Conservation (phyloP, 2,329 filamentous ascomycete species). For the Canariomyces notabilis region DNA sequence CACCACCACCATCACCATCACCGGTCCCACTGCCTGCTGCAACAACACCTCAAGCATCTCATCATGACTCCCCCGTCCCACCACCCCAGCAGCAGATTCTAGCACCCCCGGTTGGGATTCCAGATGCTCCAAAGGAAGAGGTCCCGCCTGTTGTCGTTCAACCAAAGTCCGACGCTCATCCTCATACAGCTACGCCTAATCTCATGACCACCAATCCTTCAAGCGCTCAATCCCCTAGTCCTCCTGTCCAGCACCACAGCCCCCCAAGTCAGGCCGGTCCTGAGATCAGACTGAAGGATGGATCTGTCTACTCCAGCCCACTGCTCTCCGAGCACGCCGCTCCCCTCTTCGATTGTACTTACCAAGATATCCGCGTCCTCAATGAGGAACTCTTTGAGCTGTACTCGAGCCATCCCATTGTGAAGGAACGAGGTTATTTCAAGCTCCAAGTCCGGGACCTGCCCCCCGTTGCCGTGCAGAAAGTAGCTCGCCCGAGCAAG, state of each 20-base stretch:
- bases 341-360: slow-evolving; percentile 24
- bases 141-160: not conserved
- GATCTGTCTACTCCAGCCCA: slow-evolving; percentile 13
- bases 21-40: slow-evolving; percentile 11
- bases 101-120: too few relatives aligned
- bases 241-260: not conserved
- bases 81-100: not conserved
- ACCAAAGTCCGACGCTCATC: not conserved
- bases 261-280: not conserved
- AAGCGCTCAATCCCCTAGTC: too few relatives aligned
- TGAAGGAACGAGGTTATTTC: slow-evolving; percentile 24
- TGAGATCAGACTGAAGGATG: slow-evolving; percentile 13
- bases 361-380: slow-evolving; percentile 23
- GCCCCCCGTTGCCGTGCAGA: slow-evolving; percentile 18
- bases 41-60: slow-evolving; percentile 9
- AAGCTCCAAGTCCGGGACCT: slow-evolving; percentile 24
- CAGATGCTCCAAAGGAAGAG: too few relatives aligned
- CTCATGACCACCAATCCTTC: too few relatives aligned
- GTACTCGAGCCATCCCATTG: slow-evolving; percentile 23
- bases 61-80: not conserved
- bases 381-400: slow-evolving; percentile 25
- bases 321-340: slow-evolving; percentile 14
- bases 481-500: slow-evolving; percentile 18
- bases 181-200: not conserved
- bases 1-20: slow-evolving; percentile 8